Conservation (phyloP, 305 asterid species). For the Striga hermonthica region DNA sequence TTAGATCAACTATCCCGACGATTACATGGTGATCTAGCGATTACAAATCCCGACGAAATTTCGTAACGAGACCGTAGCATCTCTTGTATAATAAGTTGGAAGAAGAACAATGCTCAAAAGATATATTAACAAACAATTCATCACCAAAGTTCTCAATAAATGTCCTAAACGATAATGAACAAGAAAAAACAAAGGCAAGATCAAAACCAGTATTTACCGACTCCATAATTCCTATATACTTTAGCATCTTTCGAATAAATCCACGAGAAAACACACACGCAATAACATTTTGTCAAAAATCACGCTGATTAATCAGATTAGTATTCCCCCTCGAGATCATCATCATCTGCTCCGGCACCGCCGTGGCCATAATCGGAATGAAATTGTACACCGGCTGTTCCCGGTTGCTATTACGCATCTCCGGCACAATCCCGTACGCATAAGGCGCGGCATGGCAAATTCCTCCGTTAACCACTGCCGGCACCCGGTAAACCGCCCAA, state of each 20-base stretch:
- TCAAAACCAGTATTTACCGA: neutral
- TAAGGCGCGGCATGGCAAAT: slow-evolving; percentile 35
- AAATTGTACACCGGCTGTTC: slow-evolving; percentile 47
- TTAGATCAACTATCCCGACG: too few relatives aligned
- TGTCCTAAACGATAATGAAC: too few relatives aligned
- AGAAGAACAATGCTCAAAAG: too few relatives aligned
- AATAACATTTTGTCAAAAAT: slow-evolving; percentile 7
- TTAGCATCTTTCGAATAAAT: neutral
- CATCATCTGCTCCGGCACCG: slow-evolving; percentile 36
- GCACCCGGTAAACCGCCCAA: slow-evolving; percentile 41
- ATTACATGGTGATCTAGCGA: too few relatives aligned
- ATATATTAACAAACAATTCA: too few relatives aligned
- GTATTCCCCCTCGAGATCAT: slow-evolving; percentile 30
- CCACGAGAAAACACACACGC: too few relatives aligned
- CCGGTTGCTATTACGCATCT: slow-evolving; percentile 34
- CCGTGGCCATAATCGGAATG: slow-evolving; percentile 38
- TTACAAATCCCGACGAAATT: too few relatives aligned
- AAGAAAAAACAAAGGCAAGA: neutral
- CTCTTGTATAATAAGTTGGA: too few relatives aligned
- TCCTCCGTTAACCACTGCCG: slow-evolving; percentile 36
- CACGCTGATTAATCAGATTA: slow-evolving; percentile 34
- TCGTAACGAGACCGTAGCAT: too few relatives aligned
- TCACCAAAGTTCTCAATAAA: too few relatives aligned
- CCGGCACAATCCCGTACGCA: slow-evolving; percentile 35
- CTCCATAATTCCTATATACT: slow-evolving; percentile 24